Base-by-base conservation (phyloP, 768 basidiomycete species). In the Collybiopsis confluens region DNA sequence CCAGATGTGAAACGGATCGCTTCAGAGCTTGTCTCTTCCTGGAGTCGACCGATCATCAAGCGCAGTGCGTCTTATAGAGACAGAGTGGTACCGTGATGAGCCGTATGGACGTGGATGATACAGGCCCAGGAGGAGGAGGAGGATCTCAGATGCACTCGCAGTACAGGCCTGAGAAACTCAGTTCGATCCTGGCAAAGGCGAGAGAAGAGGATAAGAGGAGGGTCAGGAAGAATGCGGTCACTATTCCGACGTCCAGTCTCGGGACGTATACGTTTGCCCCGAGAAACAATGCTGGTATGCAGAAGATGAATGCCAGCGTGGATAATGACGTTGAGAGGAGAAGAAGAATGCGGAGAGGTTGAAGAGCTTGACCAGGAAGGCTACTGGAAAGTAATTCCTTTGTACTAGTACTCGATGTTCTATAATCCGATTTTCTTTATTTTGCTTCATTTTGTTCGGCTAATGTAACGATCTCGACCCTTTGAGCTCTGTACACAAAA, bases 41-140 rank as follows among this genome's bases (percentile, higher is more conserved):
- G 93, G 93, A 90, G 90, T 27, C 80, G 93, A 5, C 93, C 93
- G 0, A 94, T 96, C 68, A 88, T 95, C 72, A 92, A 93, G 62
- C 84, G 91, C 24, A 88, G 85, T 28, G 85, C 92, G 8, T 88
- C 86, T 13, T 92, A 90, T 70, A 76, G 87, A 16, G 86, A 90
- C 64, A 76, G 86, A 24, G 74, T 86, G 30, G 77, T 92, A 46
- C 88, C 85, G 73, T 77, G 1, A 80, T 80, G 1, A 73, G 71
- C 8, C 68, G 60, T 20, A 62, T 33, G 15, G 70, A 70, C 35
- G 62, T 62, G n/a, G 61, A 65, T 15, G 69, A 68, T 33, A 71
- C 69, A 30, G 70, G 7, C 1, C 20, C 23, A 8, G 36, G n/a
- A n/a, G n/a, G n/a, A n/a, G n/a, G n/a, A n/a, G n/a, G n/a, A n/a